Base-by-base conservation (phyloP, 345 rosid genomes). In the Euphorbia tirucalli region DNA sequence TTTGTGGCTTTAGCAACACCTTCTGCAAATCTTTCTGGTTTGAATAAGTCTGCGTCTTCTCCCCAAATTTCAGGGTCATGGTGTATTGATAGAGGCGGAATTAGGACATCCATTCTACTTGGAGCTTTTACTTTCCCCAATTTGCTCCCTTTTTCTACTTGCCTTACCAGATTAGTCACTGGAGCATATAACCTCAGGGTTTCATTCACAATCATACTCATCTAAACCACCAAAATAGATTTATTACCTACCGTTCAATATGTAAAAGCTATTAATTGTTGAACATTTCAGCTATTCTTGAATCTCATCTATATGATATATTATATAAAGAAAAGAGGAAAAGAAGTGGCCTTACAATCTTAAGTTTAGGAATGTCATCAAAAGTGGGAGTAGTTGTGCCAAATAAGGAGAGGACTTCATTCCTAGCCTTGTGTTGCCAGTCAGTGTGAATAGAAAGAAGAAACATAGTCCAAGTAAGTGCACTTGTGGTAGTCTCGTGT, bases 351-450 rank as follows among this genome's bases (percentile, higher is more conserved):
- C 79, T 71, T 71, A 87, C 84, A 7, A 25, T 81, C 50, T 73
- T 83, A 44, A 81, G 52, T 69, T 67, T 85, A 13, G 77, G 24
- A 1, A 78, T 58, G 70, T 73, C 75, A 22, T 83, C 83, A 41
- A 31, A 25, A 58, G 39, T 25, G 11, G 82, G 86, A 48, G 59
- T 80, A 52, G 48, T 66, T 24, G 65, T 35, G 43, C 78, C 84
- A 28, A 80, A 77, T 3, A 52, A 16, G 11, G 77, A 50, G 8
- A 76, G 19, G 31, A 78, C 81, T 46, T 85, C 83, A 19, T 43
- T 61, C 62, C 86, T 82, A 9, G 66, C 83, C 73, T 80, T 75
- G 14, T 80, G 82, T 75, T 86, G 87, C 85, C 89, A 83, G 30
- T 86, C 83, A 0, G 58, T 5, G 57, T 83, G 77, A 24, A 77